Base-by-base conservation (phyloP, 192 early-diverging fungal species). In the Backusella australiensis region DNA sequence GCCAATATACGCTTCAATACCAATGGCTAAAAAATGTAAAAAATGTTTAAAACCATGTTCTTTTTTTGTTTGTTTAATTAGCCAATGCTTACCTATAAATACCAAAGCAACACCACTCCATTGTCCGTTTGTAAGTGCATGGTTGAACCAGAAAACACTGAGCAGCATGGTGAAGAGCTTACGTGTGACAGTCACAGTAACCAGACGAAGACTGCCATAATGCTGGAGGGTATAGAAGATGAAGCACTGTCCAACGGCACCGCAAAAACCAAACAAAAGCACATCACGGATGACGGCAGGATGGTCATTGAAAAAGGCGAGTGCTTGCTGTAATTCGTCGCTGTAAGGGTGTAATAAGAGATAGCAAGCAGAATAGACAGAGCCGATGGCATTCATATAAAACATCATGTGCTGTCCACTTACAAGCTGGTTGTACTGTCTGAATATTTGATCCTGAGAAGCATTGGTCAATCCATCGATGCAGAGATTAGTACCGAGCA, bases 201-300 rank as follows among this genome's bases (percentile, higher is more conserved):
- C 96, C 39, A 98, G 82, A 11, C 89, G 89, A 34, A 99, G 84
- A 59, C 94, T 93, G 9, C 97, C 98, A 83, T 95, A 98, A 8
- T 87, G 86, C 63, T 94, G 92, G 29, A 99, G 90, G 41, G 94
- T 96, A 85, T 95, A 94, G 84, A 96, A 99, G 70, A 99, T 96
- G 85, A 99, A 98, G 86, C 94, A 94, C 84, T 99, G 98, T n/a
- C 98, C 98, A 14, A 98, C 49, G 7, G 96, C 95, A 14, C 98
- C 98, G 83, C 93, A 95, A 5, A 97, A 74, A 2, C 93, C 91
- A 89, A 96, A 99, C 78, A 98, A 85, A 46, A 93, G 75, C 38
- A 99, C 91, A 78, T 99, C 96, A 19, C 82, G 67, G 56, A 95
- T 81, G 4, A 97, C 93, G 14, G 85, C 88, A 8, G 98, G 98